Percentiles rank a stretch among this genome's conserved stretches.
phyloP scores from a whole-genome alignment of 371 early-diverging fungal genomes.

The Cokeromyces recurvatus region DNA sequence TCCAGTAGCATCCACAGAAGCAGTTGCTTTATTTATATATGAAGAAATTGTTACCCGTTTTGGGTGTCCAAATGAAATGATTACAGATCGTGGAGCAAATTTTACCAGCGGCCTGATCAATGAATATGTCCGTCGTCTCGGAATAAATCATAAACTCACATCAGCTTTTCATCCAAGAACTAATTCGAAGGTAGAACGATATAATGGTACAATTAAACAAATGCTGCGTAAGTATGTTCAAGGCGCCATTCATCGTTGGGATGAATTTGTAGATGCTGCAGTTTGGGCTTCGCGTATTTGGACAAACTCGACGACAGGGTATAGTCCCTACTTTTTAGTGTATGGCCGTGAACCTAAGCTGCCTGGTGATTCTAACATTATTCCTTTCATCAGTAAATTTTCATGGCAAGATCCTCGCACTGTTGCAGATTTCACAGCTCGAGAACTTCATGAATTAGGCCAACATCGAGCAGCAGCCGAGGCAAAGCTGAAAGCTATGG shows the following conservation, averaged over 20 bases:
- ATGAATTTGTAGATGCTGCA: constrained; percentile 14
- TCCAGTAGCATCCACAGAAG: too few relatives aligned
- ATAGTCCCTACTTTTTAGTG: constrained; percentile 11
- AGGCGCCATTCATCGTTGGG: constrained; percentile 13
- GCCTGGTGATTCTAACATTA: constrained; percentile 7
- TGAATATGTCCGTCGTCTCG: constrained; percentile 1
- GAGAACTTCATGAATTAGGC: not conserved
- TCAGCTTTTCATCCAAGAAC: constrained; percentile 17
- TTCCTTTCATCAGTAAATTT: constrained; percentile 18
- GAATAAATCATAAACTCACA: constrained; percentile 10
- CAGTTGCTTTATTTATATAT: constrained; percentile 24
- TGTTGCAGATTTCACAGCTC: not conserved
- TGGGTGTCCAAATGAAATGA: constrained; percentile 25
- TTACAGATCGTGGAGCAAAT: constrained; percentile 21
- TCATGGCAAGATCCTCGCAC: too few relatives aligned
- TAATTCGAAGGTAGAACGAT: constrained; percentile 16
- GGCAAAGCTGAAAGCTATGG: not conserved
- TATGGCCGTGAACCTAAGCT: constrained; percentile 17
- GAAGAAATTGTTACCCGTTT: constrained; percentile 24
- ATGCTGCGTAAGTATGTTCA: constrained; percentile 15
- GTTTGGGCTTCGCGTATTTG: constrained; percentile 11
- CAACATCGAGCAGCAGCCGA: constrained; percentile 1
- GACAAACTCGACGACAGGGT: constrained; percentile 3
- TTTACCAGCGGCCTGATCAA: constrained; percentile 4
- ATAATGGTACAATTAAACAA: constrained; percentile 7